Percentiles rank a stretch among this genome's conserved stretches.
phyloP scores from a whole-genome alignment of 208 protist genomes.

The Porcisia hertigi region DNA sequence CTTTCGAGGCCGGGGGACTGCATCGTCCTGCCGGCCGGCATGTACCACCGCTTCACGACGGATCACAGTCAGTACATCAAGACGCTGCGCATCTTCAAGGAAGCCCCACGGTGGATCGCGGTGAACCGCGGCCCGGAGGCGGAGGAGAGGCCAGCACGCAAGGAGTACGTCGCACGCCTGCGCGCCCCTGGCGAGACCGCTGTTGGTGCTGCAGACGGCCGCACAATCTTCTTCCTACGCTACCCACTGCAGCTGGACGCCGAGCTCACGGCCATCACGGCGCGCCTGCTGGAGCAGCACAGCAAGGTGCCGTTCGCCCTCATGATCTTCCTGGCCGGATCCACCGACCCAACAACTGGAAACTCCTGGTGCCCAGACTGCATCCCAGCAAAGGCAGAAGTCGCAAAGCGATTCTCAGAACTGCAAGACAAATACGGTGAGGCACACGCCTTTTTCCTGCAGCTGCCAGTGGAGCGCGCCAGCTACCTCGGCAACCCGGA shows the following conservation, averaged over 20 bases:
- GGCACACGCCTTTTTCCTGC: constrained; percentile 48
- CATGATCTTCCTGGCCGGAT: constrained; percentile 64
- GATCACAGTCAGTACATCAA: constrained; percentile 47
- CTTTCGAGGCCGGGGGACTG: constrained; percentile 57
- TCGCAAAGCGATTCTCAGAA: constrained; percentile 39
- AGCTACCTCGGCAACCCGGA: constrained; percentile 67
- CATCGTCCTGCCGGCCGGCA: constrained; percentile 69
- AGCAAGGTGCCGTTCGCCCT: constrained; percentile 28
- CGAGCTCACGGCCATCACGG: constrained; percentile 33
- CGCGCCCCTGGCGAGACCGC: constrained; percentile 24
- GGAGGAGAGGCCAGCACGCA: constrained; percentile 33
- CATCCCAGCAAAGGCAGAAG: constrained; percentile 47
- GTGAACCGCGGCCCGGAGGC: constrained; percentile 51
- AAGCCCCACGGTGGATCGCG: constrained; percentile 75
- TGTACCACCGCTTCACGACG: constrained; percentile 91
- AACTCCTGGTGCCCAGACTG: constrained; percentile 84
- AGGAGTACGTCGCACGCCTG: constrained; percentile 42
- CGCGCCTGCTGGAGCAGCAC: constrained; percentile 24
- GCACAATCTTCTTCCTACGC: constrained; percentile 36
- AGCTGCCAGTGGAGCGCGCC: constrained; percentile 62
- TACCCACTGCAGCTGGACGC: constrained; percentile 36
- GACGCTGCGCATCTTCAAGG: constrained; percentile 83
- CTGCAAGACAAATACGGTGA: constrained; percentile 38
- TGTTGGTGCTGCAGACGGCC: constrained; percentile 21
- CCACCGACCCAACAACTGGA: constrained; percentile 46